Percentiles rank a stretch among this genome's conserved stretches.
phyloP scores from a whole-genome alignment of 192 early-diverging fungal species.

The Coemansia sp. region DNA sequence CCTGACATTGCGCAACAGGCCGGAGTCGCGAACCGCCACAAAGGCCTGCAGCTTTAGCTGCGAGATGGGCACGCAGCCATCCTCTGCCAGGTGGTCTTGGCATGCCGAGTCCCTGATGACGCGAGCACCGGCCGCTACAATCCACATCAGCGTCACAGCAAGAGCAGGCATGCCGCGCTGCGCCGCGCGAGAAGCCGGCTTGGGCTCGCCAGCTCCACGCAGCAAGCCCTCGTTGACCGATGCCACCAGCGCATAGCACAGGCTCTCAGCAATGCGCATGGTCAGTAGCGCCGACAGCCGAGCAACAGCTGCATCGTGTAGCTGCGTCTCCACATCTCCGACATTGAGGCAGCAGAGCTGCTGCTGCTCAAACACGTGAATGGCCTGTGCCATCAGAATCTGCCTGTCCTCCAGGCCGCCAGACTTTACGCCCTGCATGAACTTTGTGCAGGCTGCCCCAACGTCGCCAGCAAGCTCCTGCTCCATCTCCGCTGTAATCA shows the following conservation, averaged over 20 bases:
- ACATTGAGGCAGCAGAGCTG: conserved; percentile 22
- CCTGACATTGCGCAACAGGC: conserved; percentile 5
- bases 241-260: conserved; percentile 15
- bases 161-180: conserved; percentile 18
- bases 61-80: conserved; percentile 7
- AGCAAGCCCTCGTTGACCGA: background rate
- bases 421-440: conserved; percentile 19
- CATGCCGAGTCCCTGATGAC: conserved; percentile 20
- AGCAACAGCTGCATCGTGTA: conserved; percentile 11
- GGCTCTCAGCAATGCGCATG: conserved; percentile 13
- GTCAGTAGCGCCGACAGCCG: conserved; percentile 22
- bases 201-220: conserved; percentile 9
- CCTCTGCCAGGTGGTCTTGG: conserved; percentile 6
- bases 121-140: conserved; percentile 19
- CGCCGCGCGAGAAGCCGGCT: conserved; percentile 9
- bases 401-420: conserved; percentile 15
- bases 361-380: conserved; percentile 45
- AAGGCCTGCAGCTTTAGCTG: conserved; percentile 20
- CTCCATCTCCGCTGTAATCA: conserved; percentile 9
- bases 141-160: conserved; percentile 18
- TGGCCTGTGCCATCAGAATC: conserved; percentile 21
- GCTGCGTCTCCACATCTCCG: conserved; percentile 12
- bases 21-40: conserved; percentile 12
- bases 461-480: conserved; percentile 11
- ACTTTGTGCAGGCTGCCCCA: conserved; percentile 8